Percentiles rank a stretch among this genome's conserved stretches.
Conservation (phyloP, 1,284 basidiomycete species). For the Ustilago lituana region DNA sequence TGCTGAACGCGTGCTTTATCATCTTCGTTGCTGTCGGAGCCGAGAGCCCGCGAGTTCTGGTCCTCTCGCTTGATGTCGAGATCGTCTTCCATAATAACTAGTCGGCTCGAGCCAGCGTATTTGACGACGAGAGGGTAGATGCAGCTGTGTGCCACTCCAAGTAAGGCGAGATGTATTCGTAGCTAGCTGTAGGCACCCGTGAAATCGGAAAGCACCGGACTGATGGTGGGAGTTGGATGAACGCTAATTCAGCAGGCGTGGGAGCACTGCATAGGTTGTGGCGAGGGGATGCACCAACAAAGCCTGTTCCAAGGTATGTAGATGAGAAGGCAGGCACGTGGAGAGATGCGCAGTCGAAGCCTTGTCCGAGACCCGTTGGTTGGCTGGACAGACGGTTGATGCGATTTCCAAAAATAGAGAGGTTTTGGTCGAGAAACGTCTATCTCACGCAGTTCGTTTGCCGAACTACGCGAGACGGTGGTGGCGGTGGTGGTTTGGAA, state of each 20-base stretch:
- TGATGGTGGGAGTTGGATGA: neutral
- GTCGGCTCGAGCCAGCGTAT: slow-evolving; percentile 9
- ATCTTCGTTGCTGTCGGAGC: neutral
- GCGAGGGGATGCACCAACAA: neutral
- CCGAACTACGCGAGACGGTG: too few relatives aligned
- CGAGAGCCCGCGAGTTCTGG: neutral
- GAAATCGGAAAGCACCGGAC: neutral
- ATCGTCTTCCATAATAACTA: slow-evolving; percentile 25
- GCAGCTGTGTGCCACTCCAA: neutral
- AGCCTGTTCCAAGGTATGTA: slow-evolving; percentile 1
- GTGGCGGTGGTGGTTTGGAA: too few relatives aligned
- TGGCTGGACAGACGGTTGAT: slow-evolving; percentile 11
- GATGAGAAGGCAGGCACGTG: neutral
- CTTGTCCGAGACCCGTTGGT: slow-evolving; percentile 5
- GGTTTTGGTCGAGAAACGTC: too few relatives aligned
- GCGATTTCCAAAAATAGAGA: slow-evolving; percentile 9
- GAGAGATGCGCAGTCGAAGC: neutral
- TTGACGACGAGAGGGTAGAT: neutral
- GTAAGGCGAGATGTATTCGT: neutral
- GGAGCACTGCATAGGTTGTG: neutral
- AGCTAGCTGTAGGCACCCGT: too few relatives aligned
- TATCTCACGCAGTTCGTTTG: too few relatives aligned
- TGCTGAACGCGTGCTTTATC: slow-evolving; percentile 21
- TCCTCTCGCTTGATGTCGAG: slow-evolving; percentile 40
- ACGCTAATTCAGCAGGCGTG: neutral